Evolutionary conservation across 352 stramenopile genomes (phyloP).

Genomic region (Phytopythium cucurbitacearum): DNA sequence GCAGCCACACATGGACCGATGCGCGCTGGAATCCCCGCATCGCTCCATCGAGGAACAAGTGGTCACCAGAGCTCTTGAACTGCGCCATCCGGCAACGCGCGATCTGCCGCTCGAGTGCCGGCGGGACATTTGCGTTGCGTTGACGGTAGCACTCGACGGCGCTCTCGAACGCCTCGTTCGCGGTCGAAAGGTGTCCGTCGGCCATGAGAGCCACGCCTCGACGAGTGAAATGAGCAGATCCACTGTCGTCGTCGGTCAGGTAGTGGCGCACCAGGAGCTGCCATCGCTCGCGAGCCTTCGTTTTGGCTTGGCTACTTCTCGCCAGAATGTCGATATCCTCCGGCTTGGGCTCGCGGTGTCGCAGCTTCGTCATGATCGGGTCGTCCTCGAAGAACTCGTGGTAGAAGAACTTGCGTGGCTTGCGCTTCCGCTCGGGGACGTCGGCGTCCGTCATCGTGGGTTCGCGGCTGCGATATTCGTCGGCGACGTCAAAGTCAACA

Average conservation of each 20-base stretch:
- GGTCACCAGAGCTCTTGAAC: slow-evolving; percentile 25
- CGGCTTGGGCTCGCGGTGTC: slow-evolving; percentile 8
- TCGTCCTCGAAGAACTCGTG: slow-evolving; percentile 72
- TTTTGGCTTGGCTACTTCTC: slow-evolving; percentile 10
- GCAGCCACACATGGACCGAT: slow-evolving; percentile 34
- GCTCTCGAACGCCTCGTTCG: slow-evolving; percentile 7
- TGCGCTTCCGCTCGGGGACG: slow-evolving; percentile 37
- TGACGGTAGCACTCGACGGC: slow-evolving; percentile 7
- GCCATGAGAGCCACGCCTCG: slow-evolving; percentile 43
- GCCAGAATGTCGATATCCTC: neutral
- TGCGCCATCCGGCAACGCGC: slow-evolving; percentile 34
- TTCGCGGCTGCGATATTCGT: slow-evolving; percentile 23
- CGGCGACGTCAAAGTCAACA: slow-evolving; percentile 50
- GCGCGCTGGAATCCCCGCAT: slow-evolving; percentile 48
- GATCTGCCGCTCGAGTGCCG: slow-evolving; percentile 36
- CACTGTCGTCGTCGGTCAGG: slow-evolving; percentile 18
- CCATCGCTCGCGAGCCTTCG: slow-evolving; percentile 39
- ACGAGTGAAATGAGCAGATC: slow-evolving; percentile 8
- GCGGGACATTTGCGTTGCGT: slow-evolving; percentile 5
- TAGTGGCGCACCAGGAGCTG: slow-evolving; percentile 38
- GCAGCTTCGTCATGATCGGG: slow-evolving; percentile 26
- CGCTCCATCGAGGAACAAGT: slow-evolving; percentile 31
- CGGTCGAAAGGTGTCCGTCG: slow-evolving; percentile 16
- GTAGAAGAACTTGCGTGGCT: slow-evolving; percentile 57
- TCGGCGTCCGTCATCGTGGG: slow-evolving; percentile 22